A percentile compares a stretch with the other conserved stretches of the same genome.
Conservation (phyloP, 1,139 yeast species). For the Kurtzmaniella natalensis region DNA sequence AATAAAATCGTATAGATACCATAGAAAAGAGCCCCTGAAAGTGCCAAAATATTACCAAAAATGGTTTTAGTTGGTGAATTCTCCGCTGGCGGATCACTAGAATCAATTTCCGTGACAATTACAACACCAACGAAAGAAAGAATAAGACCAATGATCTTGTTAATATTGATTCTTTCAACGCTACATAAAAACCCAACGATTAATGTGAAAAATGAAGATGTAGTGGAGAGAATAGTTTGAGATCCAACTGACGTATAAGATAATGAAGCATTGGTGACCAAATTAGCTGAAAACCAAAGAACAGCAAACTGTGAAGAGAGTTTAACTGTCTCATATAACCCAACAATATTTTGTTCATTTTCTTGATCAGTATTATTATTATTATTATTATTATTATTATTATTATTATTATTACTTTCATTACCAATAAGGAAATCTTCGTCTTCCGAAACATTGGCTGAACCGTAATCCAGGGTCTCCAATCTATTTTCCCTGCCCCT, state of each 20-base stretch:
- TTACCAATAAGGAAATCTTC: not conserved
- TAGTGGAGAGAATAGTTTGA: conserved; percentile 87
- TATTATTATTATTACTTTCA: not conserved
- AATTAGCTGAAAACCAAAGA: conserved; percentile 86
- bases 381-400: not conserved
- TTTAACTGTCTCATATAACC: conserved; percentile 45
- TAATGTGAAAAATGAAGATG: conserved; percentile 89
- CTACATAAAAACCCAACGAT: conserved; percentile 71
- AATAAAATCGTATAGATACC: conserved; percentile 89
- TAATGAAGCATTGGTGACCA: conserved; percentile 82
- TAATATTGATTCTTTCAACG: conserved; percentile 62
- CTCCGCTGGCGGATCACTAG: conserved; percentile 20
- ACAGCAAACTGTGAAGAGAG: conserved; percentile 78
- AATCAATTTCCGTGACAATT: conserved; percentile 65
- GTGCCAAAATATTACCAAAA: conserved; percentile 75
- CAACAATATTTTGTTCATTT: conserved; percentile 21
- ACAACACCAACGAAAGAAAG: conserved; percentile 77
- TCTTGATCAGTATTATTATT: conserved; percentile 1
- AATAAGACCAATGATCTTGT: conserved; percentile 64
- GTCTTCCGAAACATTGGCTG: conserved; percentile 1
- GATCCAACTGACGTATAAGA: conserved; percentile 89
- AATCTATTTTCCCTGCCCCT: conserved; percentile 7
- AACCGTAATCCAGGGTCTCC: conserved; percentile 1
- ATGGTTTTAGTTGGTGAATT: conserved; percentile 39
- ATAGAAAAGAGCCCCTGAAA: conserved; percentile 79